phyloP scores from a whole-genome alignment of 306 rosid genomes.

The Lathyrus oleraceus region DNA sequence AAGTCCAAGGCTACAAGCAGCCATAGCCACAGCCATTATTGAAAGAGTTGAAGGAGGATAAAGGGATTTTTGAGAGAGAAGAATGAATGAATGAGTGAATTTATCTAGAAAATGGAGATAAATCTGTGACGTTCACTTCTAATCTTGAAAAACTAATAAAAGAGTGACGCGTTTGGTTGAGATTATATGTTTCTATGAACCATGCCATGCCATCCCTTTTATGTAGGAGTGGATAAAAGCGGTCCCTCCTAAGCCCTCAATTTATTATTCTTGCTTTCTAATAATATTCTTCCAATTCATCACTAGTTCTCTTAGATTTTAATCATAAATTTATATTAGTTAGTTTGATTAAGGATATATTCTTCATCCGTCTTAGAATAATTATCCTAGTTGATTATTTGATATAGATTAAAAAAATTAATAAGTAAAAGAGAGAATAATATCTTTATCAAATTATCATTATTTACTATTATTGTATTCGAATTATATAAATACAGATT shows the following conservation, averaged over 20 bases:
- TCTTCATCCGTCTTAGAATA: no score
- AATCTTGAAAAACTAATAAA: constrained; percentile 33
- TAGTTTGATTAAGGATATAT: no score
- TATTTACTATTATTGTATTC: no score
- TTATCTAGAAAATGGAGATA: constrained; percentile 12
- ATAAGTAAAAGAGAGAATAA: no score
- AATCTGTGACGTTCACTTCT: constrained; percentile 45
- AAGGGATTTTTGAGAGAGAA: neutral
- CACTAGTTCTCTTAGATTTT: no score
- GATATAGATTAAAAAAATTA: no score
- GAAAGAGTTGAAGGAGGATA: neutral
- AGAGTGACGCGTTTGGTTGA: constrained; percentile 61
- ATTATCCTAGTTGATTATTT: no score
- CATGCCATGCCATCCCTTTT: neutral
- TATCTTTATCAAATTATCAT: no score
- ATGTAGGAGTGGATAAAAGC: constrained; percentile 32
- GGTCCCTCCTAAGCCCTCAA: constrained; percentile 36
- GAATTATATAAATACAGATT: no score
- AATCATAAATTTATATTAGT: no score
- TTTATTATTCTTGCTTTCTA: neutral
- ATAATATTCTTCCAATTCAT: neutral
- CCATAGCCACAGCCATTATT: constrained; percentile 73
- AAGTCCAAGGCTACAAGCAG: constrained; percentile 66
- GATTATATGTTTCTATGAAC: constrained; percentile 9
- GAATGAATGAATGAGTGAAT: neutral